phyloP scores from a whole-genome alignment of 495 filamentous ascomycete species.

The Hypoxylon trugodes region DNA sequence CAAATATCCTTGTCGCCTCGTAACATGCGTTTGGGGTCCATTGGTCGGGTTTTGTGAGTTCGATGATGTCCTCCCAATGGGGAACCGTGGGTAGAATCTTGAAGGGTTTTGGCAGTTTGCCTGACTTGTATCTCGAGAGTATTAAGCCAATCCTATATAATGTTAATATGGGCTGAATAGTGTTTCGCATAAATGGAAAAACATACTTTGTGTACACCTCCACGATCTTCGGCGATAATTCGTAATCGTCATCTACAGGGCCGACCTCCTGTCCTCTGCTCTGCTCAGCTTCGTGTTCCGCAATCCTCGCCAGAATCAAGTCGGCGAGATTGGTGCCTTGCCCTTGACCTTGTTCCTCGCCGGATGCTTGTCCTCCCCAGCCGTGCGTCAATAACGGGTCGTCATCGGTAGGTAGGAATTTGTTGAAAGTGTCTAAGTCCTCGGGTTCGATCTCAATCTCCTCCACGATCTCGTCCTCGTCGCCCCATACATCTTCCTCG shows the following conservation, averaged over 20 bases:
- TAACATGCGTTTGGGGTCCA: slow-evolving; percentile 92
- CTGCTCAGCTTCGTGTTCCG: slow-evolving; percentile 81
- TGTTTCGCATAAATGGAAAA: slow-evolving; percentile 17
- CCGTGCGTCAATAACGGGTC: slow-evolving; percentile 61
- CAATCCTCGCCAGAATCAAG: slow-evolving; percentile 92
- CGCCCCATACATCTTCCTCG: slow-evolving; percentile 68
- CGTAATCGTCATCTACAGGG: slow-evolving; percentile 74
- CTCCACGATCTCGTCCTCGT: slow-evolving; percentile 77
- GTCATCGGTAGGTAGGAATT: slow-evolving; percentile 75
- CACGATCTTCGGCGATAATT: slow-evolving; percentile 88
- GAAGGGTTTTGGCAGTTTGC: slow-evolving; percentile 94
- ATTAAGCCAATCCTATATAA: slow-evolving; percentile 78
- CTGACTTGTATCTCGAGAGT: slow-evolving; percentile 91
- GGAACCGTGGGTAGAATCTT: slow-evolving; percentile 93
- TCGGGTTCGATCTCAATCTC: slow-evolving; percentile 87
- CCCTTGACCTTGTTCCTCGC: slow-evolving; percentile 60
- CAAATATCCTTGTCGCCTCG: slow-evolving; percentile 87
- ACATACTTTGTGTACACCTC: slow-evolving; percentile 89
- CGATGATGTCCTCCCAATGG: slow-evolving; percentile 86
- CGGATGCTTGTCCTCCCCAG: slow-evolving; percentile 41
- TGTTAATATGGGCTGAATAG: slow-evolving; percentile 9
- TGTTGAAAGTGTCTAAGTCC: slow-evolving; percentile 89
- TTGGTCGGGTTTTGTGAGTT: slow-evolving; percentile 78
- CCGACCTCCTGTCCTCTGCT: slow-evolving; percentile 45
- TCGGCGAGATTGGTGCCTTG: slow-evolving; percentile 85